phyloP scores from a whole-genome alignment of 176 grass and related monocot species.

The Cocos nucifera region DNA sequence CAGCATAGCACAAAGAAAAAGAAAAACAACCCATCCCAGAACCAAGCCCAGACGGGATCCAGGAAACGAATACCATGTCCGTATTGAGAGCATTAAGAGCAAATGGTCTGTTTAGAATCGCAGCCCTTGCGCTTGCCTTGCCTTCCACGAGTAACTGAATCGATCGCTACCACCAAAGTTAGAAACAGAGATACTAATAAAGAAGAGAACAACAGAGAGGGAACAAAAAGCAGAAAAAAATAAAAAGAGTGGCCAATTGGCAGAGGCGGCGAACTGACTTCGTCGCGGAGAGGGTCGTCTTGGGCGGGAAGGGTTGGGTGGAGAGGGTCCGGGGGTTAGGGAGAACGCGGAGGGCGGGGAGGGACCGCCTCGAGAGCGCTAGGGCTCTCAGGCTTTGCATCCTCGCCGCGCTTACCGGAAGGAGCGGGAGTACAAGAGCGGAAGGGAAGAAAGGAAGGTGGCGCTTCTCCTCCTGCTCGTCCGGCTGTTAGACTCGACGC shows the following conservation, averaged over 20 bases:
- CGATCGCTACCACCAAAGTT: background rate
- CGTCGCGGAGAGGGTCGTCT: constrained; percentile 34
- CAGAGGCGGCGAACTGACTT: constrained; percentile 25
- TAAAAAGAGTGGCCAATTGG: no score
- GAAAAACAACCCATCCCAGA: background rate
- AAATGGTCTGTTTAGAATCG: constrained; percentile 69
- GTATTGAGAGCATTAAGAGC: no score
- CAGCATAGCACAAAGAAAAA: background rate
- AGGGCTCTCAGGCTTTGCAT: no score
- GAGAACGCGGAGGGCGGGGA: constrained; percentile 10
- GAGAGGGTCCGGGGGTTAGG: no score
- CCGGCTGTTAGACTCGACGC: no score
- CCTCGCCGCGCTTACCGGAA: no score
- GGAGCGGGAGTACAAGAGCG: no score
- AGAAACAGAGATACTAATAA: background rate
- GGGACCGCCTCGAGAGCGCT: background rate
- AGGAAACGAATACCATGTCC: constrained; percentile 40
- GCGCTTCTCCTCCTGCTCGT: no score
- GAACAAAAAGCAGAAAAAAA: background rate
- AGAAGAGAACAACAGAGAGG: background rate
- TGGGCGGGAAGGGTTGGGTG: constrained; percentile 6
- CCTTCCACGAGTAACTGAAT: constrained; percentile 77
- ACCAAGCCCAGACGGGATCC: background rate
- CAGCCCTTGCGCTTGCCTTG: constrained; percentile 52
- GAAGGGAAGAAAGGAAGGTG: no score